Base-by-base conservation (phyloP, 2,329 filamentous ascomycete species). In the Cladosporium sp. region DNA sequence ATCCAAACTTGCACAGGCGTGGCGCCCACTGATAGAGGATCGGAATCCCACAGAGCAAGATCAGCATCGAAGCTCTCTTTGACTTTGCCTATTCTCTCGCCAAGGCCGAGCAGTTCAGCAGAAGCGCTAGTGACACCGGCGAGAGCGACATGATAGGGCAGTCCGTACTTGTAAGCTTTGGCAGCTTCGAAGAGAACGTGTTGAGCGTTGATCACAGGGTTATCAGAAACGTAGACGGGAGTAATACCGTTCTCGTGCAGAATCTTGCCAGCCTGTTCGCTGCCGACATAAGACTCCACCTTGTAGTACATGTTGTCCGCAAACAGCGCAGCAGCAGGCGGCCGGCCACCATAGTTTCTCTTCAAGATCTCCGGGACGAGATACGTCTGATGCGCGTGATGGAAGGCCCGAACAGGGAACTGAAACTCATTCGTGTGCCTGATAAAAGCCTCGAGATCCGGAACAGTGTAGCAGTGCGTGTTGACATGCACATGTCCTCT, bases 241-340 rank as follows among this genome's bases (percentile, higher is more conserved):
- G 87, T 89, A 34, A 91, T 80, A 28, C 86, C 88, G 64, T 85
- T 82, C 25, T 90, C 88, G 69, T 87, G 87, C 0, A 91, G 81
- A 4, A 87, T 81, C 73, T 89, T 90, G 28, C 88, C 88, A 1
- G 88, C 88, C 66, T 85, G 85, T 73, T 90, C 86, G 13, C 87
- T 89, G 0, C 84, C 88, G 5, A 85, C 79, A 69, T 88, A 89
- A 0, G 88, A 79, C 76, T 91, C 89, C 1, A 84, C 81, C 76
- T 91, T 90, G 82, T 90, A 91, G 74, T 85, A 89, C 86, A 90
- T 90, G 73, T 88, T 89, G 72, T 91, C 88, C 11, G 89, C 88
- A 70, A 91, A 91, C 3, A 90, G 78, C 13, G 85, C 88, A n/a
- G 85, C 88, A 18, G 76, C 78, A 11, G 78, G 77, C 5, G 76